Evolutionary conservation across 2,329 filamentous ascomycete species (phyloP).

Genomic region (Trichoderma pleuroti): DNA sequence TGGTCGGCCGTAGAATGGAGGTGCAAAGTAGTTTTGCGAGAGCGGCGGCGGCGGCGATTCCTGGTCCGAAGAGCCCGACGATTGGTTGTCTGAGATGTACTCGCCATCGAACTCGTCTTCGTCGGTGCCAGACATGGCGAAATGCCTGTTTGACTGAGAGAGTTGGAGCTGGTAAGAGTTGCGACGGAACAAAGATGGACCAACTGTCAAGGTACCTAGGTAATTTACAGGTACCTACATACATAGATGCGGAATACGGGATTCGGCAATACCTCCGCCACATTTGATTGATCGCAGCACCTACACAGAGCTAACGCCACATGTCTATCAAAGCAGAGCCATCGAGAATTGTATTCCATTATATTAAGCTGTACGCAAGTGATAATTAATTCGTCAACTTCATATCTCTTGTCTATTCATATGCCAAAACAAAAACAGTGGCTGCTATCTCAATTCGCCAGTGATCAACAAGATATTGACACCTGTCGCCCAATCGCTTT

Average conservation of each 20-base stretch:
- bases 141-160: background rate
- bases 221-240: too few species aligned
- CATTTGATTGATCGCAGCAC: background rate
- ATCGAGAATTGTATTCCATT: background rate
- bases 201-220: background rate
- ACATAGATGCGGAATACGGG: background rate
- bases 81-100: slow-evolving; percentile 35
- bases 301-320: background rate
- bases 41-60: slow-evolving; percentile 43
- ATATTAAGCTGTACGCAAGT: too few species aligned
- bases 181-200: background rate
- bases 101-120: slow-evolving; percentile 32
- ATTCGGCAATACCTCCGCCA: background rate
- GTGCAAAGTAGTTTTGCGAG: slow-evolving; percentile 59
- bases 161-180: background rate
- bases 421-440: background rate
- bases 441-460: background rate
- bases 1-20: slow-evolving; percentile 96
- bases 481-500: background rate
- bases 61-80: slow-evolving; percentile 31
- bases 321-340: background rate
- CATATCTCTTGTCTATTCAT: slow-evolving; percentile 7
- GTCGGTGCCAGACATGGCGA: slow-evolving; percentile 32
- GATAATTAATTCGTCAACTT: background rate
- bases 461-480: background rate